Evolutionary conservation across 495 filamentous ascomycete genomes (phyloP), one percentile per base, ranked within the genome.

Genomic region (Neurospora sp.): DNA sequence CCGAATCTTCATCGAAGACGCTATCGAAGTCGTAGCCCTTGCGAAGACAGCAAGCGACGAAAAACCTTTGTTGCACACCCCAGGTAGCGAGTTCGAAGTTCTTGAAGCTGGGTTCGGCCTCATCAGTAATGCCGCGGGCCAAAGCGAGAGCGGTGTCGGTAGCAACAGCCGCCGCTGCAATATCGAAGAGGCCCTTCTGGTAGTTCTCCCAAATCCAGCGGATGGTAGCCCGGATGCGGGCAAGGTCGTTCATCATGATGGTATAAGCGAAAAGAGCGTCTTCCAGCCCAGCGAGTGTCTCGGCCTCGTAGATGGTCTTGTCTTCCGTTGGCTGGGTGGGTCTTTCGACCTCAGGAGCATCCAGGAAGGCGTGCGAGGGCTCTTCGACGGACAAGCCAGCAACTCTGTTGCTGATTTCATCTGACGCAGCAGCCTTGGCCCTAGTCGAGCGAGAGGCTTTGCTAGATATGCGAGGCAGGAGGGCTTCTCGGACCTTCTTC

Each of bases 141-240:
- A 85, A 73, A 27, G 82, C 80, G 16, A 84, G 75, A 8, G 83
- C 81, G 0, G 83, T 84, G 61, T 85, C 82, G 7, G 82, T 81
- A 0, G 79, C 77, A 42, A 84, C 72, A 18, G 83, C 82, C 1
- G 79, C 78, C 1, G 82, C 79, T 18, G 77, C 73, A 2, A 85
- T 75, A 38, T 83, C 81, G 41, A 78, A 75, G n/a, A 74, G 41
- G 9, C 78, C 81, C 7, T 68, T 70, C 61, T 69, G 72, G 47
- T 80, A 81, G 22, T 75, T 61, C 22, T 61, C 53, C 80, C 80
- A 80, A n/a, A 81, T 73, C 70, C 73, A 73, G 4, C 41, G 7
- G 0, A 80, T 69, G 31, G 42, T 69, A 27, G 61, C 18, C 40
- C 75, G 70, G 42, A 80, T 72, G 12, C 70, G 69, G 69, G 74